Conservation (phyloP, 2,329 filamentous ascomycete genomes). For the Ophiostoma triangulosporum region DNA sequence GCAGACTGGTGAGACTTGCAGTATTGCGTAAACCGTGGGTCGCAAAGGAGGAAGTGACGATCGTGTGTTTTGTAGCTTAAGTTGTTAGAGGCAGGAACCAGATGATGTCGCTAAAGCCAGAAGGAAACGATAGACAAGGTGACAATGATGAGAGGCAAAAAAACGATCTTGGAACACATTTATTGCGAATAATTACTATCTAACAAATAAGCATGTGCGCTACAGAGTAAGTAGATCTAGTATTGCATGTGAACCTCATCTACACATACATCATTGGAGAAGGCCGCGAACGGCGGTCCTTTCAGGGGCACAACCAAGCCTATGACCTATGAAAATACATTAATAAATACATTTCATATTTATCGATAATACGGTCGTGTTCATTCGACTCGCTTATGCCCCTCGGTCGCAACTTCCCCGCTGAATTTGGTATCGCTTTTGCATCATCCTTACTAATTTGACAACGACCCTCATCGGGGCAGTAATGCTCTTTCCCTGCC, state of each 20-base stretch:
- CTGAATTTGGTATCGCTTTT: neutral
- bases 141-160: no score
- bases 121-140: no score
- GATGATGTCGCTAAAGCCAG: no score
- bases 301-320: neutral
- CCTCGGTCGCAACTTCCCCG: constrained; percentile 3
- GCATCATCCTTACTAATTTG: neutral
- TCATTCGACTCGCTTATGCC: neutral
- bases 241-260: no score
- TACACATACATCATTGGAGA: no score
- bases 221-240: no score
- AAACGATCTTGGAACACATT: no score
- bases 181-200: no score
- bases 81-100: neutral
- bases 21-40: neutral
- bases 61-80: neutral
- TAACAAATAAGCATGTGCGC: no score
- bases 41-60: neutral
- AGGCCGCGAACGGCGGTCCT: constrained; percentile 8
- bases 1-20: neutral
- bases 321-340: neutral
- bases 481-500: neutral
- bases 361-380: neutral
- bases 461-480: neutral
- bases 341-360: neutral